Evolutionary conservation across 768 basidiomycete genomes (phyloP), one percentile per base, ranked within the genome.

Genomic region (Suillus ampliporus): DNA sequence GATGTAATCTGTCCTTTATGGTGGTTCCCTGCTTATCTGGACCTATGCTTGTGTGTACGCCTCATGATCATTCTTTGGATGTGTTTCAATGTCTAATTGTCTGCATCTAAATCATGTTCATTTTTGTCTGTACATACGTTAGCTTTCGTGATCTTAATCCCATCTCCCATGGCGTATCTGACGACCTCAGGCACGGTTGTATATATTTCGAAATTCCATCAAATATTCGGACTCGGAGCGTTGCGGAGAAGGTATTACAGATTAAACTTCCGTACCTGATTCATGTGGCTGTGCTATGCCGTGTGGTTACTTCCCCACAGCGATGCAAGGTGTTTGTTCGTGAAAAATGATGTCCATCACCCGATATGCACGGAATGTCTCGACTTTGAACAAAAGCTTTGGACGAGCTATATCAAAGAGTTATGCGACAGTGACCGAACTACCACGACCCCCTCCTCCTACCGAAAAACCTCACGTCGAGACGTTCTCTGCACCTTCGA

Each of bases 401-500:
- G 17, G 53, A 9, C 17, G 38, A 37, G 53, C 65, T 47, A 60
- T 51, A 35, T 60, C 56, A 53, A 61, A 65, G 31, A 23, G 64
- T 34, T 67, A 71, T 60, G 65, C 64, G n/a, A 67, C 65, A 13
- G n/a, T 67, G 15, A 64, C 72, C 4, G 71, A 64, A n/a, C 35
- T 69, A n/a, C 72, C 67, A 28, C 67, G 53, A 19, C 65, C 57
- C 38, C 69, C 69, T 0, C 76, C 77, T 46, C 68, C 74, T 11
- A 60, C 65, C 52, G 65, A 68, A 41, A 65, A 68, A 38, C 79
- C 78, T 5, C 68, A 65, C 3, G 64, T 66, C 0, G 80, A 79
- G 65, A 82, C 78, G 0, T 84, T 83, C 67, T 74, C 80, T 35
- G 77, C 74, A 23, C 76, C 83, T 7, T 79, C 83, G 5, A 79